Evolutionary conservation across 163 green algal genomes (phyloP).

Genomic region (Volvox carteri): DNA sequence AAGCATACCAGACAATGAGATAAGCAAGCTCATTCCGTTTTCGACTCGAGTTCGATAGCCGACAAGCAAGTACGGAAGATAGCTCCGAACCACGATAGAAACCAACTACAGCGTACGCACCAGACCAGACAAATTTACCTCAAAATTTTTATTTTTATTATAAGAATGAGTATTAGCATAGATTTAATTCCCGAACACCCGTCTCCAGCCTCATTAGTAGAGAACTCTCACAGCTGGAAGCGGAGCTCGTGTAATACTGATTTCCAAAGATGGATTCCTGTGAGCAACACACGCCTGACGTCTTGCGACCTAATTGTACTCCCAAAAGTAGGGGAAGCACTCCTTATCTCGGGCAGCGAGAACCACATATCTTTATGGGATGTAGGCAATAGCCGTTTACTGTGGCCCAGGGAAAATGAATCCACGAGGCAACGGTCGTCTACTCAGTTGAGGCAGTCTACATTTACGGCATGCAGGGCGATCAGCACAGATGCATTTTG

Average conservation of each 20-base stretch:
- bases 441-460: background rate
- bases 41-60: too few species aligned
- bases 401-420: too few species aligned
- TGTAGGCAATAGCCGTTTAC: background rate
- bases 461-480: background rate
- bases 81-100: too few species aligned
- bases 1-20: too few species aligned
- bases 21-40: too few species aligned
- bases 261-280: background rate
- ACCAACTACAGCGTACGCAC: too few species aligned
- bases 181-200: too few species aligned
- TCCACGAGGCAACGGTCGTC: background rate
- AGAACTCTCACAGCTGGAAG: background rate
- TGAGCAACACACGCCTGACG: background rate
- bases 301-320: background rate
- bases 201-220: background rate
- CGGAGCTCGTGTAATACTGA: background rate
- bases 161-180: too few species aligned
- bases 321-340: background rate
- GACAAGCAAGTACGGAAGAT: too few species aligned
- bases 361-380: slow-evolving; percentile 8
- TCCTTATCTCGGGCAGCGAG: background rate
- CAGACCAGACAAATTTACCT: too few species aligned
- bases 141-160: too few species aligned
- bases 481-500: background rate